A percentile compares a stretch with the other conserved stretches of the same genome.
Evolutionary conservation across 2,329 filamentous ascomycete genomes (phyloP).

Genomic region (Diplodia sapinea): DNA sequence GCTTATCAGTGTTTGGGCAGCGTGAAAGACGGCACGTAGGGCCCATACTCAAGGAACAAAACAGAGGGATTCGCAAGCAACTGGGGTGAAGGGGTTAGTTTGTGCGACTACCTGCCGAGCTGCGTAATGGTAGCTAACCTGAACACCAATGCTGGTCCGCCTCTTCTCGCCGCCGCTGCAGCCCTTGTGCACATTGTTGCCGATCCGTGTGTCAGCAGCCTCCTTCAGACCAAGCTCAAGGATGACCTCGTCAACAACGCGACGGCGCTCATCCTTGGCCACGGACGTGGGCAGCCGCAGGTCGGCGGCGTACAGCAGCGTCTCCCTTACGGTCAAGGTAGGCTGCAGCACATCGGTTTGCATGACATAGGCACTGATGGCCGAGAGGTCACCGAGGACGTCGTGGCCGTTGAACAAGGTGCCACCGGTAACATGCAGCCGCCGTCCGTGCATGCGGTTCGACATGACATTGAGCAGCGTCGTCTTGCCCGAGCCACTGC

Average conservation of each 20-base stretch:
- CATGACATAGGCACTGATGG: slow-evolving; percentile 71
- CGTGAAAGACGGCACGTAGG: slow-evolving; percentile 1
- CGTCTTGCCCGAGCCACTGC: slow-evolving; percentile 72
- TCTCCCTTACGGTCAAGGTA: slow-evolving; percentile 76
- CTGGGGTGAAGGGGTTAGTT: slow-evolving; percentile 31
- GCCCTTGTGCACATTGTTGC: slow-evolving; percentile 72
- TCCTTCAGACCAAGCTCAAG: slow-evolving; percentile 77
- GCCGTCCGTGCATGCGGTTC: slow-evolving; percentile 67
- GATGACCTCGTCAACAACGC: slow-evolving; percentile 77
- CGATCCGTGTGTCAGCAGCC: slow-evolving; percentile 76
- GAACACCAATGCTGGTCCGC: slow-evolving; percentile 76
- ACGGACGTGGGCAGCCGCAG: slow-evolving; percentile 70
- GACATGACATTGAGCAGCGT: slow-evolving; percentile 70
- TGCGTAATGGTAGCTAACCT: slow-evolving; percentile 46
- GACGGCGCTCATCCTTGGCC: slow-evolving; percentile 62
- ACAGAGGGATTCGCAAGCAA: slow-evolving; percentile 79
- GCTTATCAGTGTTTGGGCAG: not conserved
- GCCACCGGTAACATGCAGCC: slow-evolving; percentile 58
- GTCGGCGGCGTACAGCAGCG: slow-evolving; percentile 73
- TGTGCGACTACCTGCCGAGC: not conserved
- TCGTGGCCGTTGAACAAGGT: slow-evolving; percentile 65
- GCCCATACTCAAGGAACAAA: slow-evolving; percentile 67
- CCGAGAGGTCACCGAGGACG: slow-evolving; percentile 45
- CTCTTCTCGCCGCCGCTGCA: slow-evolving; percentile 82
- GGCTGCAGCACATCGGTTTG: slow-evolving; percentile 77